Evolutionary conservation across 148 eudicot genomes (phyloP), one percentile per base, ranked within the genome.

Genomic region (Rhododendron vialii): DNA sequence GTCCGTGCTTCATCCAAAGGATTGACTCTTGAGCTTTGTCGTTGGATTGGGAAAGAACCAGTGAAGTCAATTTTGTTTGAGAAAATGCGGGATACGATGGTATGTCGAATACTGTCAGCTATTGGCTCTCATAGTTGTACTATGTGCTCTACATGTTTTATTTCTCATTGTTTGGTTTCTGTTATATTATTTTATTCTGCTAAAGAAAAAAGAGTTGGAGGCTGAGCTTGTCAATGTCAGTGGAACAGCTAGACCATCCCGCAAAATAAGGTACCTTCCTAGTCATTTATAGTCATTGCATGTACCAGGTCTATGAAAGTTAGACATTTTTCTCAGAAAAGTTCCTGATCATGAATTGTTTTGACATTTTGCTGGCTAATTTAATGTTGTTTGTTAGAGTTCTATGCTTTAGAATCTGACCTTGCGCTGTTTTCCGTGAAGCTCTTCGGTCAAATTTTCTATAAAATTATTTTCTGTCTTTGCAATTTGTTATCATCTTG

Each of bases 1-100:
- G 99, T 98, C 9, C 99, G 99, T 87, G 97, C 99, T 85, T 98
- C 96, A n/a, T 93, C 99, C 30, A 98, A 98, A 95, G 99, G 99
- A 74, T 85, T 98, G 86, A 95, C 99, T 8, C 92, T 98, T 55
- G 99, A 98, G 87, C 94, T 98, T 85, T 98, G 99, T 86, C 99
- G 99, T 84, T 98, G 99, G 99, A 98, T 98, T 82, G 98, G 99
- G 82, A 94, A 94, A 88, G 99, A 98, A 51, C 96, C 99, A 43
- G 99, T 98, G 57, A 98, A 98, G 87, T 95, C 98, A 79, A 95
- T 98, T 57, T 88, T 98, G 90, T 94, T 98, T 82, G 99, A 98
- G 88, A 98, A 94, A 89, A 98, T 98, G 99, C 94, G 99, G 61
- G 99, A 98, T 88, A 98, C 99, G 33, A 98, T 98, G 99, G 99